A percentile compares a stretch with the other conserved stretches of the same genome.
These are phyloP conservation scores for Thermothielavioides terrestris DNA, from an alignment of 495 filamentous ascomycete genomes.

Conservation along the genomic window DNA sequence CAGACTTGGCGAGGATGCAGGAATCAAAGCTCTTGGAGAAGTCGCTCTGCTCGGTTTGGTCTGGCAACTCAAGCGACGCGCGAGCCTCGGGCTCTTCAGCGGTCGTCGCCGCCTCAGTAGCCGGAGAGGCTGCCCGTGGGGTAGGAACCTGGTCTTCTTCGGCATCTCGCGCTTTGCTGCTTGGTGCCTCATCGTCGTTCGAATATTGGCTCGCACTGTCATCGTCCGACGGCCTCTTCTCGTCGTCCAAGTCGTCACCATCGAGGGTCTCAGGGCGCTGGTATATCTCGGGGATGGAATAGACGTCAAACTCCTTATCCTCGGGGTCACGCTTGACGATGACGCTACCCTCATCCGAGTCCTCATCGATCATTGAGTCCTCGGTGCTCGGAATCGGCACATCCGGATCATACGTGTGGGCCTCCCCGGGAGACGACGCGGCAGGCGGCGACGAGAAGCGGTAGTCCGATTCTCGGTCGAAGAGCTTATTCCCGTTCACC, in stretches of 20 bases:
- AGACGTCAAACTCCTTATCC: constrained; percentile 55
- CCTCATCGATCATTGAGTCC: constrained; percentile 35
- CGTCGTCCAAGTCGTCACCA: constrained; percentile 33
- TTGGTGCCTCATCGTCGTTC: constrained; percentile 4
- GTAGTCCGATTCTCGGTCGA: constrained; percentile 51
- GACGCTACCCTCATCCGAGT: constrained; percentile 43
- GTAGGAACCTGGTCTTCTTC: constrained; percentile 36
- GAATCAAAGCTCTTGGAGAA: constrained; percentile 36
- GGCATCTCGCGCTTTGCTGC: neutral
- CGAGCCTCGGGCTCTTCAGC: constrained; percentile 3
- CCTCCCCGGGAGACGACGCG: constrained; percentile 44
- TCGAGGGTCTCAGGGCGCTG: constrained; percentile 30
- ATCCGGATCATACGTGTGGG: constrained; percentile 63
- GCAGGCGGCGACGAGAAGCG: constrained; percentile 50
- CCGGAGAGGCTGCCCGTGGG: constrained; percentile 34
- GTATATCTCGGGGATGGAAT: constrained; percentile 61
- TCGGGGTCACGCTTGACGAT: constrained; percentile 61
- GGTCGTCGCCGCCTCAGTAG: constrained; percentile 17
- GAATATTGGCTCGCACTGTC: constrained; percentile 25
- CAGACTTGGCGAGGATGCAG: constrained; percentile 34
- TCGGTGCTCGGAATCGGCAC: constrained; percentile 73
- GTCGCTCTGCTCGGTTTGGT: constrained; percentile 22
- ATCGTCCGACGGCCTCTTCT: constrained; percentile 15
- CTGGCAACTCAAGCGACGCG: constrained; percentile 1
- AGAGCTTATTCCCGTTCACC: constrained; percentile 61